Evolutionary conservation across 1,284 basidiomycete species (phyloP), one percentile per base, ranked within the genome.

Genomic region (Cutaneotrichosporon sp.): DNA sequence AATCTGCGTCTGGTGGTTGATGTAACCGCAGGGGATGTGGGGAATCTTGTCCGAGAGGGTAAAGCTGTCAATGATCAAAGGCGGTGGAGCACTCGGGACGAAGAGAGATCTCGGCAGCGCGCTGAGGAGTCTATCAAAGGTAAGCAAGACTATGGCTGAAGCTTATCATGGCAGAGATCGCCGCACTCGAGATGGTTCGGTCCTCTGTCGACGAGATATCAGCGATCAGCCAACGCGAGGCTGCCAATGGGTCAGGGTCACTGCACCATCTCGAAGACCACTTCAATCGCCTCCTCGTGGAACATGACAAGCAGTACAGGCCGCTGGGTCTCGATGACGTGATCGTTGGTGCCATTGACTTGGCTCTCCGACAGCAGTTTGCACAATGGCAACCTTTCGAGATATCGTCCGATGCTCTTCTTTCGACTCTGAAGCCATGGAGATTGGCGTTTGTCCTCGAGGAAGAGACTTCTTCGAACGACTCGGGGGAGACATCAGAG

Each of bases 1-100:
- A 99, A 99, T 70, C 75, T 98, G 24, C 83, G 86, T 6, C 80
- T 97, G 38, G 89, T 98, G 39, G 81, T 84, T 3, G 88, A 92
- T 42, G 79, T 83, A 1, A 85, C 88, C 60, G 88, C 87, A 60
- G 83, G 80, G 24, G 88, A 92, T 52, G 80, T 99, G 1, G 84
- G 89, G 45, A 87, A 87, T 12, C 81, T 98, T 17, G 91, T 91
- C 1, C 81, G 85, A 20, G 93, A 99, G 77, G 96, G 88, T 1
- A 87, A 86, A 58, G 80, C 83, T 8, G 79, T 97, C 1, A 82
- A 86, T 57, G 88, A 90, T 55, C 81, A 86, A 25, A 85, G 87
- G 68, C 83, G 82, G 54, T 88, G 84, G 75, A 78, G 90, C 17
- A 45, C 58, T 24, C 60, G 74, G 4, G 78, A 79, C 27, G 76